These are phyloP conservation scores for Diutina rugosa DNA, from an alignment of 1,139 yeast species.

Conservation along the genomic window DNA sequence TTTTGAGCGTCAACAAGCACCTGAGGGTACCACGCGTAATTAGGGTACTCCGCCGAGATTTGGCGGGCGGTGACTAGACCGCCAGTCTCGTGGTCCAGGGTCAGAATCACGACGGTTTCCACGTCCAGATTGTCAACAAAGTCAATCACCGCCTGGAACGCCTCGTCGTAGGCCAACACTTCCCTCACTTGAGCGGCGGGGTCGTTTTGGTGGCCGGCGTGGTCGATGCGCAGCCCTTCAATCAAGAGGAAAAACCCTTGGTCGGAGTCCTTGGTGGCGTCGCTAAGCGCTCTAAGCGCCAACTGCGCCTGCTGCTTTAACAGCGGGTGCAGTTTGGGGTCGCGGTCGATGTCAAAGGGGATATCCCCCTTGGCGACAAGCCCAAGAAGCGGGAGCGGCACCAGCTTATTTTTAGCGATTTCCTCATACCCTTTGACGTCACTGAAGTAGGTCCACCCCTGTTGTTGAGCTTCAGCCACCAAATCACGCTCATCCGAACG, in stretches of 20 bases:
- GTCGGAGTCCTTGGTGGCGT: conserved; percentile 55
- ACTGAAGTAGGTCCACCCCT: conserved; percentile 60
- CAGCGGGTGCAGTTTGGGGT: conserved; percentile 47
- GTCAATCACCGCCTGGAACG: conserved; percentile 55
- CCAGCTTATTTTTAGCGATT: conserved; percentile 41
- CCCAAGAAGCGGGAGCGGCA: conserved; percentile 57
- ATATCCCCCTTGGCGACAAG: conserved; percentile 60
- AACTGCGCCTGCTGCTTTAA: conserved; percentile 60
- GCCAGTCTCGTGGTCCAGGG: conserved; percentile 90
- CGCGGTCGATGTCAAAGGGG: conserved; percentile 71
- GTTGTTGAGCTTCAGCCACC: conserved; percentile 39
- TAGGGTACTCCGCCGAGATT: conserved; percentile 7
- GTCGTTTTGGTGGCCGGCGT: conserved; percentile 83
- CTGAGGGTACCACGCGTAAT: conserved; percentile 56
- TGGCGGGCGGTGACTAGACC: conserved; percentile 41
- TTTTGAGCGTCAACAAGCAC: conserved; percentile 52
- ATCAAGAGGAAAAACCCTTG: conserved; percentile 70
- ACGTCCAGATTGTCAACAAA: conserved; percentile 51
- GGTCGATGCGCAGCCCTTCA: conserved; percentile 86
- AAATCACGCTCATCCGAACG: conserved; percentile 55
- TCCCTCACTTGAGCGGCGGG: conserved; percentile 81
- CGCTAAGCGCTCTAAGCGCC: conserved; percentile 51
- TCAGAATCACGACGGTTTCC: conserved; percentile 64
- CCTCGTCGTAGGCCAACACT: conserved; percentile 64
- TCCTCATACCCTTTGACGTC: conserved; percentile 42